Percentiles rank a stretch among this genome's conserved stretches.
phyloP scores from a whole-genome alignment of 1,284 basidiomycete species.

The Microbotryum violaceum region DNA sequence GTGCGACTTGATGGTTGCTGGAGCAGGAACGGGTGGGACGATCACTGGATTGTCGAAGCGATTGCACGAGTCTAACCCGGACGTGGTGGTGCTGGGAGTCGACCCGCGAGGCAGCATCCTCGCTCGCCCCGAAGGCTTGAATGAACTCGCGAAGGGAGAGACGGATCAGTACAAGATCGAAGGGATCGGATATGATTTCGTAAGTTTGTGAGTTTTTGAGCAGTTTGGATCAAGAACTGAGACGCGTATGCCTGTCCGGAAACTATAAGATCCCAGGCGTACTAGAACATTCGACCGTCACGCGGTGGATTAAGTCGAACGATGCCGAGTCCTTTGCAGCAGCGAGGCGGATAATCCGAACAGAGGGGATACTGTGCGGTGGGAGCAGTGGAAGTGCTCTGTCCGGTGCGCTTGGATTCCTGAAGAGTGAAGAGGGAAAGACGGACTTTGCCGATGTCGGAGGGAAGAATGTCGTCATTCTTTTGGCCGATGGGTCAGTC shows the following conservation, averaged over 20 bases:
- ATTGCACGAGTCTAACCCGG: constrained; percentile 63
- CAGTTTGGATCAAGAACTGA: not conserved
- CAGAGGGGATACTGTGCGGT: constrained; percentile 82
- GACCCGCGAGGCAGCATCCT: constrained; percentile 93
- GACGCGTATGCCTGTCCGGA: no score
- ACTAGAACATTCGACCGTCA: constrained; percentile 46
- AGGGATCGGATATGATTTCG: constrained; percentile 90
- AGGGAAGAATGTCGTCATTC: constrained; percentile 77
- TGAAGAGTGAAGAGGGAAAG: constrained; percentile 61
- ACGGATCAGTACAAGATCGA: constrained; percentile 71
- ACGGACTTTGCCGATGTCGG: constrained; percentile 55
- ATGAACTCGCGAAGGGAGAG: constrained; percentile 49
- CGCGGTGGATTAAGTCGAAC: constrained; percentile 76
- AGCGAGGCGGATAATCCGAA: constrained; percentile 69
- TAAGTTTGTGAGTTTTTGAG: constrained; percentile 1
- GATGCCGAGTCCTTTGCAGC: constrained; percentile 75
- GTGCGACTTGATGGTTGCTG: constrained; percentile 77
- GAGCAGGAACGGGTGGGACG: constrained; percentile 92
- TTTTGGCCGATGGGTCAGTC: constrained; percentile 71
- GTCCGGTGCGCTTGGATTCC: constrained; percentile 67
- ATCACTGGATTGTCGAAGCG: constrained; percentile 78
- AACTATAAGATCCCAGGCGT: constrained; percentile 58
- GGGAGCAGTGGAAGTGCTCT: constrained; percentile 84
- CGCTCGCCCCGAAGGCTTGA: constrained; percentile 60
- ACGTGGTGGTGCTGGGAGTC: constrained; percentile 62